Base-by-base conservation (phyloP, 176 grass and related monocot species). In the Rhynchospora pubera region DNA sequence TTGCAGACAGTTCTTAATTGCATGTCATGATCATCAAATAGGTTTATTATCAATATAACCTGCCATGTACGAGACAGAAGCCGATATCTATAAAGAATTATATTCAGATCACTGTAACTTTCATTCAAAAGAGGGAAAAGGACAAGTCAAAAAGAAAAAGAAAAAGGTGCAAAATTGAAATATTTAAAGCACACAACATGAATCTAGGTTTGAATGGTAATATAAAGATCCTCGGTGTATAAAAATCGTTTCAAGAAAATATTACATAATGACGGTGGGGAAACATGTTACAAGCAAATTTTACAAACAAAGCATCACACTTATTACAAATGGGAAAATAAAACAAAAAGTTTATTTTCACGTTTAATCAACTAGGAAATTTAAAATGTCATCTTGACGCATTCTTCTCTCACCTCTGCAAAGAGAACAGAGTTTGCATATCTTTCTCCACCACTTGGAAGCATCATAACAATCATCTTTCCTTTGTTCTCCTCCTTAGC, bases 381-480 rank as follows among this genome's bases (percentile, higher is more conserved):
- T 89, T 72, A 90, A 59, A 89, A 92, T 12, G 84, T 92, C 93
- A 92, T 92, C 32, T 84, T 89, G n/a, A 72, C 73, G 47, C 90
- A 90, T 85, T 96, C 93, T 28, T 89, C 86, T 57, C 87, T 90
- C 21, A 89, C 84, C 34, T 34, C 80, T 28, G 83, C 90, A 79
- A 92, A 96, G 30, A 92, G 86, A 58, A 85, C 75, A 10, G 86
- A 89, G 88, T 85, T 96, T 75, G 71, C 66, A 66, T 96, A 96
- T 83, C 90, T 86, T 69, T 96, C 90, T 0, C 85, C 88, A 1
- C 86, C 84, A 43, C 93, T 92, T 1, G 93, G 90, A 56, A 92
- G 72, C 12, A 96, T 80, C 77, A 91, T 92, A 13, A 95, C 88
- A 24, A 95, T 90, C 90, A 92, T 95, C 82, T 95, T 92, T 22